A percentile compares a stretch with the other conserved stretches of the same genome.
Evolutionary conservation across 2,329 filamentous ascomycete species (phyloP).

Genomic region (Mollisiaceae sp.): DNA sequence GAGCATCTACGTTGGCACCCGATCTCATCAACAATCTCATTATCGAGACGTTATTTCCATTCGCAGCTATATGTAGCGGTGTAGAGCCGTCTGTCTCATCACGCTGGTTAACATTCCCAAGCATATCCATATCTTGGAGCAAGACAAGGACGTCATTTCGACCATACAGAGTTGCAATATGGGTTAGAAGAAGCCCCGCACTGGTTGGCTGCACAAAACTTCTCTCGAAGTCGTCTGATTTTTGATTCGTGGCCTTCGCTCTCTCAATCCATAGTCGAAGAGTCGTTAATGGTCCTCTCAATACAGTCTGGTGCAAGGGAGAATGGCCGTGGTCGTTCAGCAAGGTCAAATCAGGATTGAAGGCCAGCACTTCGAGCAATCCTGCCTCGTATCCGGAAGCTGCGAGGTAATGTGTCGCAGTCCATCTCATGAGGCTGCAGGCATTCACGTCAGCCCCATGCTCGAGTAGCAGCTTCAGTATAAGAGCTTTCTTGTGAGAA

Average conservation of each 20-base stretch:
- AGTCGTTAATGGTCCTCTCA: background rate
- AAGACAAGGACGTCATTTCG: background rate
- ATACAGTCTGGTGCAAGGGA: constrained; percentile 15
- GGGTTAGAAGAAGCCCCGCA: constrained; percentile 12
- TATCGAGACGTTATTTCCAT: background rate
- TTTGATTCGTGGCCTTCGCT: background rate
- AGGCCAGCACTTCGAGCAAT: background rate
- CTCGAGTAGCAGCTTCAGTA: background rate
- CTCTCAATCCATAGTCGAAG: constrained; percentile 13
- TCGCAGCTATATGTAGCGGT: constrained; percentile 13
- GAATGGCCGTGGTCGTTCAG: constrained; percentile 15
- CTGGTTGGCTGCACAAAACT: constrained; percentile 9
- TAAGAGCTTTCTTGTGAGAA: background rate
- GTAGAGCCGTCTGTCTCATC: background rate
- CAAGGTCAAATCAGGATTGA: background rate
- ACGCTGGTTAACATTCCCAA: constrained; percentile 9
- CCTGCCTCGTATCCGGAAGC: background rate
- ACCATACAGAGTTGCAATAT: constrained; percentile 4
- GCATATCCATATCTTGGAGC: constrained; percentile 9
- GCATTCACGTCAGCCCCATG: constrained; percentile 4
- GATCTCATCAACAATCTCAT: constrained; percentile 9
- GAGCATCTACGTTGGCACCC: constrained; percentile 15
- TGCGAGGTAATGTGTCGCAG: constrained; percentile 6
- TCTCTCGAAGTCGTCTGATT: constrained; percentile 7
- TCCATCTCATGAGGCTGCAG: background rate